These are phyloP conservation scores for Neurospora sublineolata DNA, from an alignment of 495 filamentous ascomycete genomes.

Conservation along the genomic window DNA sequence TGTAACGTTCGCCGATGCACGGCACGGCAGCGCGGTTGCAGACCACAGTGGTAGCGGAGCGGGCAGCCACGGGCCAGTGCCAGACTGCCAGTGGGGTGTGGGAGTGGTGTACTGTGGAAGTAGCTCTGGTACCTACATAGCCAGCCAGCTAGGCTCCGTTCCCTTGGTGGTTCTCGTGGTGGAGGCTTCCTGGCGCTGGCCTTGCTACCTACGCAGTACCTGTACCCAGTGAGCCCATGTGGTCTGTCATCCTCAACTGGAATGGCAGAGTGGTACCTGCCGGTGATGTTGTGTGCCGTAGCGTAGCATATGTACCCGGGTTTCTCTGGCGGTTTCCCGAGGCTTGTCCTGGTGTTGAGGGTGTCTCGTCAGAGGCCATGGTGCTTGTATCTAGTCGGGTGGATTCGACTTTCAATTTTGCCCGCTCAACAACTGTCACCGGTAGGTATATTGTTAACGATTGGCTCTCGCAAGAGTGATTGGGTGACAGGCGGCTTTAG, in stretches of 20 bases:
- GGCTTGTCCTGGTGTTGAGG: background rate
- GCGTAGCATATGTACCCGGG: background rate
- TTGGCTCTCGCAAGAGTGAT: background rate
- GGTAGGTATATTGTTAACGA: background rate
- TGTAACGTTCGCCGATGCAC: conserved; percentile 26
- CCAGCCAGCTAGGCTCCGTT: background rate
- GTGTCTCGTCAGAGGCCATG: background rate
- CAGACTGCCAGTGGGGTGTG: conserved; percentile 1
- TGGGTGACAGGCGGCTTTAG: background rate
- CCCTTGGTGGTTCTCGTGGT: background rate
- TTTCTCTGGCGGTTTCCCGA: background rate
- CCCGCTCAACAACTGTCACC: background rate
- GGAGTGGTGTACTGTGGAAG: background rate
- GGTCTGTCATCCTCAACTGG: background rate
- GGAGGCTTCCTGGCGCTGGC: background rate
- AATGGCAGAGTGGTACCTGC: background rate
- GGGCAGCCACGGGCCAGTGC: conserved; percentile 24
- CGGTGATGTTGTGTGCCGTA: background rate
- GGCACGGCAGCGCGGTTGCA: conserved; percentile 11
- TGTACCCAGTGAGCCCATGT: background rate
- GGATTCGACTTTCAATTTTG: background rate
- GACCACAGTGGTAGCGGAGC: conserved; percentile 18
- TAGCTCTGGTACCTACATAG: background rate
- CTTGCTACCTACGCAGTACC: background rate
- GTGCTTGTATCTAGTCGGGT: background rate